Evolutionary conservation across 75 land plant genomes (phyloP).

Genomic region (Sequoia sempervirens): DNA sequence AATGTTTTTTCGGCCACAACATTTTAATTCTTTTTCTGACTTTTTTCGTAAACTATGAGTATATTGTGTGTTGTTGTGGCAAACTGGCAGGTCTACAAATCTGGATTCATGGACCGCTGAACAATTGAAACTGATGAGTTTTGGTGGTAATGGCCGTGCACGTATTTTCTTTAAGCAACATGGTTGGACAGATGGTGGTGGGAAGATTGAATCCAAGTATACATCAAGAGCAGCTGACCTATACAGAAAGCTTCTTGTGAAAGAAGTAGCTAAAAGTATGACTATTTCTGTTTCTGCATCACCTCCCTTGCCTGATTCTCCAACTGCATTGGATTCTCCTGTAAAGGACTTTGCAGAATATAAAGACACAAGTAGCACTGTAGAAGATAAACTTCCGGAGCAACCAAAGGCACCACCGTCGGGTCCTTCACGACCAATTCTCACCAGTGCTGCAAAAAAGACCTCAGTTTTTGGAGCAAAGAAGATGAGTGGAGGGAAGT

Average conservation of each 20-base stretch:
- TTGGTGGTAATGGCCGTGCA: conserved; percentile 54
- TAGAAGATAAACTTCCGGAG: conserved; percentile 18
- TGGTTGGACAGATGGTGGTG: conserved; percentile 48
- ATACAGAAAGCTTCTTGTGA: conserved; percentile 45
- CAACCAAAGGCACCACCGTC: conserved; percentile 7
- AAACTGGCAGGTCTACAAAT: conserved; percentile 36
- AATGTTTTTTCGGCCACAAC: neutral
- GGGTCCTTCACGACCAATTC: conserved; percentile 12
- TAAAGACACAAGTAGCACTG: conserved; percentile 7
- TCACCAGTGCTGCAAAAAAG: conserved; percentile 15
- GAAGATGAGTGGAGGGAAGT: conserved; percentile 33
- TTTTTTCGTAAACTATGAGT: neutral
- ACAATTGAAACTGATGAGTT: conserved; percentile 38
- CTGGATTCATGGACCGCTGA: conserved; percentile 49
- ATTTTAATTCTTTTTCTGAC: neutral
- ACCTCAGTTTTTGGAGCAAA: conserved; percentile 30
- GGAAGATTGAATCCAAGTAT: conserved; percentile 52
- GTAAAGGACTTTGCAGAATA: conserved; percentile 13
- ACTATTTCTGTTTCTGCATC: conserved; percentile 11
- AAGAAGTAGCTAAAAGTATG: conserved; percentile 35
- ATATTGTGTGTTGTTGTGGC: neutral
- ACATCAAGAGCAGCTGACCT: conserved; percentile 57
- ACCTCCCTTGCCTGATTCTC: conserved; percentile 13
- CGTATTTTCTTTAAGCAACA: conserved; percentile 49
- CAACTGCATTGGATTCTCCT: conserved; percentile 4